Percentiles rank a stretch among this genome's conserved stretches.
Conservation (phyloP, 1,284 basidiomycete genomes). For the Stygiomarasmius scandens region DNA sequence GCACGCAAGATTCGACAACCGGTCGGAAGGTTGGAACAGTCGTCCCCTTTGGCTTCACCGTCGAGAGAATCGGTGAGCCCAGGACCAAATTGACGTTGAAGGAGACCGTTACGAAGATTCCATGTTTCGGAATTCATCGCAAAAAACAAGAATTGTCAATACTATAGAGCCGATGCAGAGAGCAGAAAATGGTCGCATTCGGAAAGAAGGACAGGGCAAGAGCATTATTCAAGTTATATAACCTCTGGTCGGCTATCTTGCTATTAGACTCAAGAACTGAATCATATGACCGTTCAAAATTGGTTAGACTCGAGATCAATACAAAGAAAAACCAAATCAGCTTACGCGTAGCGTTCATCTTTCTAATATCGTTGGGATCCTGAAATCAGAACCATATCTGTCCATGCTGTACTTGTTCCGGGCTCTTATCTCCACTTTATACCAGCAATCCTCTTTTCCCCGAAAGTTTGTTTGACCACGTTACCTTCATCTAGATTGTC, state of each 20-base stretch:
- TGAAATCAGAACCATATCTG: background rate
- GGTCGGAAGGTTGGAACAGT: background rate
- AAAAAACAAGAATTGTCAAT: background rate
- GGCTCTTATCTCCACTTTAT: background rate
- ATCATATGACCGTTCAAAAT: background rate
- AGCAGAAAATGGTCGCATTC: background rate
- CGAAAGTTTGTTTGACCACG: background rate
- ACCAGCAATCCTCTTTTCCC: background rate
- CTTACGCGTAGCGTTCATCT: background rate
- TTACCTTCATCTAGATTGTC: no score
- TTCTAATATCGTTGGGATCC: no score
- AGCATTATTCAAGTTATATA: background rate
- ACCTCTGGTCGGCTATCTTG: background rate
- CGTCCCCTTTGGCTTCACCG: background rate
- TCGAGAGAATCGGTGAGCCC: background rate
- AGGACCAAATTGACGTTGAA: background rate
- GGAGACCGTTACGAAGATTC: background rate
- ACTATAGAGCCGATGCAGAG: background rate
- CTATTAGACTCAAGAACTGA: background rate
- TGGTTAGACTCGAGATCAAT: background rate
- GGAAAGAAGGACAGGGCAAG: background rate
- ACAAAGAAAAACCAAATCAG: background rate
- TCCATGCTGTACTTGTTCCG: background rate
- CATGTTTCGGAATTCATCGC: background rate
- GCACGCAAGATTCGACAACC: background rate